Evolutionary conservation across 2,329 filamentous ascomycete genomes (phyloP), one percentile per base, ranked within the genome.

Genomic region (Xylariaceae sp.): DNA sequence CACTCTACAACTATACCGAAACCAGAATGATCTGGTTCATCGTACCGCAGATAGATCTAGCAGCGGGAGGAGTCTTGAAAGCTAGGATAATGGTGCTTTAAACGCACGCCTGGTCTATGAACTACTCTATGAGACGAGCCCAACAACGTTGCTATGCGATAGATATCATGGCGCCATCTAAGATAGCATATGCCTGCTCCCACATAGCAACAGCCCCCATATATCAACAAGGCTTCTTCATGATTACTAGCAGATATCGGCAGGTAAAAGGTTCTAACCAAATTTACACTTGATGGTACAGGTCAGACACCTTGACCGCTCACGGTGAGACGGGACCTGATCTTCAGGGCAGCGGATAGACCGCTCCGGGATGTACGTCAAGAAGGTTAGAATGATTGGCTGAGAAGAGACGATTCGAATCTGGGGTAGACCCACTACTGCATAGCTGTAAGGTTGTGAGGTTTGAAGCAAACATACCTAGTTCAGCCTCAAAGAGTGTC

Each of bases 1-100:
- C 56, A 61, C 41, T 56, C 40, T 42, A 57, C 45, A 26, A 50
- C 45, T 41, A 14, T 37, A 7, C 43, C 37, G 54, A 44, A 9
- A 26, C 49, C 12, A 37, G 40, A 21, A 42, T n/a, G 20, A 44
- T 21, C 12, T 43, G 20, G 32, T 3, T 4, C 14, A 12, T 10
- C 14, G 7, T 12, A 37, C 32, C 32, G 32, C 32, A 4, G 32
- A 37, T 26, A 26, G 23, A 26, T 26, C 23, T 26, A 26, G 23
- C 32, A 37, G 32, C 32, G 12, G 32, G 32, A 14, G 14, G 12
- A 37, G 14, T 10, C 32, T 37, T 12, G 3, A 7, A 37, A 14
- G 32, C 32, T 37, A 10, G 14, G n/a, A n/a, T n/a, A n/a, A n/a
- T n/a, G n/a, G n/a, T n/a, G 14, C 32, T 14, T 37, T 16, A 3